Conservation (phyloP, 805 yeast genomes). For the Candida xyloterini region DNA sequence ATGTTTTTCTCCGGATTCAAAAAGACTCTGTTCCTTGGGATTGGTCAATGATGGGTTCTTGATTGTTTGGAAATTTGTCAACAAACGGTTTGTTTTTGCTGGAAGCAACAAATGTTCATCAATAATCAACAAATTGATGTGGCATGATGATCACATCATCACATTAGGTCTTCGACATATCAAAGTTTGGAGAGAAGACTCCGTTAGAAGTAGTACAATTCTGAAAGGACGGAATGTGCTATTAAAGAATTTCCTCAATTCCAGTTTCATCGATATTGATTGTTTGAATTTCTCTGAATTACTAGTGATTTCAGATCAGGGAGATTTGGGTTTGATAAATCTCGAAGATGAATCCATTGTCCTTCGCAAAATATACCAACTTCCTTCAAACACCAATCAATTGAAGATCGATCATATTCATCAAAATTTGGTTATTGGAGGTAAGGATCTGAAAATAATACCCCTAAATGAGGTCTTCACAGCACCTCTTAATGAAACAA, state of each 20-base stretch:
- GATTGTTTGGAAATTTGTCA: constrained; percentile 50
- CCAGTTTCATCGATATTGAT: constrained; percentile 45
- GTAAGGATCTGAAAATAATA: constrained; percentile 11
- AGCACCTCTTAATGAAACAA: constrained; percentile 7
- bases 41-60: constrained; percentile 66
- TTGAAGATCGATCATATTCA: constrained; percentile 21
- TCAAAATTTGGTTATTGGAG: constrained; percentile 21
- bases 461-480: constrained; percentile 19
- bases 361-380: constrained; percentile 21
- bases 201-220: constrained; percentile 11
- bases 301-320: constrained; percentile 34
- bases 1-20: constrained; percentile 57
- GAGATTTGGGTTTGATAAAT: constrained; percentile 34
- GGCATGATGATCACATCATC: constrained; percentile 48
- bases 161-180: constrained; percentile 62
- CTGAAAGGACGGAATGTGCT: constrained; percentile 60
- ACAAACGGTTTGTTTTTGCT: constrained; percentile 33
- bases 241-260: constrained; percentile 46
- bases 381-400: constrained; percentile 21
- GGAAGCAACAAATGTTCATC: constrained; percentile 66
- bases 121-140: constrained; percentile 49
- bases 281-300: constrained; percentile 37
- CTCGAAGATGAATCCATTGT: constrained; percentile 24
- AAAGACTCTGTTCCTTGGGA: constrained; percentile 58
- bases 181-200: constrained; percentile 52